Percentiles rank a stretch among this genome's conserved stretches.
Evolutionary conservation across 805 yeast species (phyloP).

Genomic region (Lachancea thermotolerans): DNA sequence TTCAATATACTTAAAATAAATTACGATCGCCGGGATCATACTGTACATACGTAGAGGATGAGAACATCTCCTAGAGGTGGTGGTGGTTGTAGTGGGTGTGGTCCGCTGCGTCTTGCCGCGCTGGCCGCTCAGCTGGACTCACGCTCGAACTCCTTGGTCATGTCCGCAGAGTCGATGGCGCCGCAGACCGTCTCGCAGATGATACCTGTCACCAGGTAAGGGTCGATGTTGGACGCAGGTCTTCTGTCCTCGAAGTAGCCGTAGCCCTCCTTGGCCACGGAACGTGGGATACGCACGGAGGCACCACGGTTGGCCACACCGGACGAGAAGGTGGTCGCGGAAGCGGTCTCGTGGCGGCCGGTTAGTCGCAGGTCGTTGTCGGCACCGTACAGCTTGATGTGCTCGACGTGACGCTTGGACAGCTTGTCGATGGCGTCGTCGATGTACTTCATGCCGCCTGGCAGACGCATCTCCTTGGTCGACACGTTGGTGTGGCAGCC

Average conservation of each 20-base stretch:
- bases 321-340: conserved; percentile 80
- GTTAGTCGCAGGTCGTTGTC: conserved; percentile 95
- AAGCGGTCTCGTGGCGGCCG: conserved; percentile 98
- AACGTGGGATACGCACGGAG: conserved; percentile 96
- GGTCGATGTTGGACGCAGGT: conserved; percentile 99
- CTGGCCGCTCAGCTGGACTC: conserved; percentile 38
- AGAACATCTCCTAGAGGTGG: too few relatives aligned
- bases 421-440: conserved; percentile 90
- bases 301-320: conserved; percentile 99
- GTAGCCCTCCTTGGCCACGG: conserved; percentile 95
- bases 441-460: conserved; percentile 94
- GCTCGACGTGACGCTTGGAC: conserved; percentile 94
- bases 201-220: conserved; percentile 97
- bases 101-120: background rate
- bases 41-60: background rate
- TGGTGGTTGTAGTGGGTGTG: too few relatives aligned
- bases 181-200: conserved; percentile 96
- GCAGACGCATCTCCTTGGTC: conserved; percentile 80
- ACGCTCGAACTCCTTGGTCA: conserved; percentile 84
- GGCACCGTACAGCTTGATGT: conserved; percentile 88
- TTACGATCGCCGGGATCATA: conserved; percentile 6
- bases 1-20: background rate
- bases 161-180: conserved; percentile 89
- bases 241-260: conserved; percentile 99
- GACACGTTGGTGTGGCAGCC: conserved; percentile 99